Conservation (phyloP, 192 early-diverging fungal species). For the Umbelopsis sp. region DNA sequence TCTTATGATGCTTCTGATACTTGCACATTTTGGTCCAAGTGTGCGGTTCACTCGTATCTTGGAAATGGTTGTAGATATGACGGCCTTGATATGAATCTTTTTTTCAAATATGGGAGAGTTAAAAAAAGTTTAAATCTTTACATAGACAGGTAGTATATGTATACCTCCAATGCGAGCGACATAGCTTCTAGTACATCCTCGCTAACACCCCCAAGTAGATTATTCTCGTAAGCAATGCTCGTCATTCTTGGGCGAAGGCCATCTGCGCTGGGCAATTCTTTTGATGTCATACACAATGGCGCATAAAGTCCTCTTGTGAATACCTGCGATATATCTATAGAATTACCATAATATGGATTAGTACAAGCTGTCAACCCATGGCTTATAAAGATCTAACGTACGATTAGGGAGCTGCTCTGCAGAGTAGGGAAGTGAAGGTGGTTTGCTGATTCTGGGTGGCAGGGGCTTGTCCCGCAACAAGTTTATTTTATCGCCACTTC, state of each 20-base stretch:
- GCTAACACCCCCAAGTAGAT: conserved; percentile 64
- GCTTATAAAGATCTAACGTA: conserved; percentile 35
- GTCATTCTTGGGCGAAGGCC: conserved; percentile 69
- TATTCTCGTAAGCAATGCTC: conserved; percentile 68
- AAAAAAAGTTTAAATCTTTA: neutral
- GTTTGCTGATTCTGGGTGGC: conserved; percentile 42
- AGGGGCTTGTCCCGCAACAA: conserved; percentile 29
- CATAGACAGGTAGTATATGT: neutral
- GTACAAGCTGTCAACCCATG: neutral
- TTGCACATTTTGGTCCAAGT: conserved; percentile 41
- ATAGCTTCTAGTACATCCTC: conserved; percentile 65
- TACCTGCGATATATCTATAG: conserved; percentile 43
- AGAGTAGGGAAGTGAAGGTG: conserved; percentile 50
- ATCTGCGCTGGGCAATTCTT: conserved; percentile 66
- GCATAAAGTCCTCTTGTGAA: conserved; percentile 71
- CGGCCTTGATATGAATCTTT: conserved; percentile 66
- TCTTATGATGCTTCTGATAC: conserved; percentile 1
- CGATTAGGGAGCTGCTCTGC: conserved; percentile 52
- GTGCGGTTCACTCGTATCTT: conserved; percentile 66
- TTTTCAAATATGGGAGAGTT: too few relatives aligned
- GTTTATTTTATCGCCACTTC: conserved; percentile 23
- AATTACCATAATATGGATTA: neutral
- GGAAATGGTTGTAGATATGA: conserved; percentile 68
- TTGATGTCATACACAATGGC: conserved; percentile 68
- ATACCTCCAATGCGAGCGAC: conserved; percentile 68